Evolutionary conservation across 768 basidiomycete species (phyloP), one percentile per base, ranked within the genome.

Genomic region (Mycena floridula): DNA sequence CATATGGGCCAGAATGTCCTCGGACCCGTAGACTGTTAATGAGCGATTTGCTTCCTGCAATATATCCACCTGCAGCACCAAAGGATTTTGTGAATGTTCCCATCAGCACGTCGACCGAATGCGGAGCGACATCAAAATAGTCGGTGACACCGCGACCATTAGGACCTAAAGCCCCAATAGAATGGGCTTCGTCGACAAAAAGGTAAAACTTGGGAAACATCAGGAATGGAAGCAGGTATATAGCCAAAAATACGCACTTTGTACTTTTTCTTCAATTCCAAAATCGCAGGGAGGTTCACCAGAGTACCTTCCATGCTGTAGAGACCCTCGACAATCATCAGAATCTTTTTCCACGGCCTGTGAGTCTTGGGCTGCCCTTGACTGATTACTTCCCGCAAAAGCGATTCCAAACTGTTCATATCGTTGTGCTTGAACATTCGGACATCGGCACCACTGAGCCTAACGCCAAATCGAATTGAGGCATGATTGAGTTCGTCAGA

Each of bases 301-400:
- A 98, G 55, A 7, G 89, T 93, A n/a, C 96, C 96, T 66, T 98
- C 96, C 96, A 99, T 99, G 49, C 89, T 92, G 68, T 91, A 98
- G 36, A 99, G 63, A 3, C 96, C 96, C 61, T 99, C 96, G 11
- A 98, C 91, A 44, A 96, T 79, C 36, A 99, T 52, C 28, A 99
- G 63, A 49, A 99, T 98, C 72, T 95, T 97, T 72, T 95, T 96
- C 96, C 96, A 98, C 11, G 95, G 95, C n/a, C 96, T 68, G 57
- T 98, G 96, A 0, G 93, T 96, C 68, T 93, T 86, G 4, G 95
- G 93, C 60, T 98, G 95, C 13, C 96, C 96, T 63, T 99, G 96
- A 55, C 87, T 90, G 66, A 99, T 94, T 21, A 81, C 83, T 64
- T 99, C 96, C 35, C 82, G 74, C 57, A 99, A 67, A 11, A 98